A percentile compares a stretch with the other conserved stretches of the same genome.
Evolutionary conservation across 768 basidiomycete genomes (phyloP).

Genomic region (Tulasnella sp.): DNA sequence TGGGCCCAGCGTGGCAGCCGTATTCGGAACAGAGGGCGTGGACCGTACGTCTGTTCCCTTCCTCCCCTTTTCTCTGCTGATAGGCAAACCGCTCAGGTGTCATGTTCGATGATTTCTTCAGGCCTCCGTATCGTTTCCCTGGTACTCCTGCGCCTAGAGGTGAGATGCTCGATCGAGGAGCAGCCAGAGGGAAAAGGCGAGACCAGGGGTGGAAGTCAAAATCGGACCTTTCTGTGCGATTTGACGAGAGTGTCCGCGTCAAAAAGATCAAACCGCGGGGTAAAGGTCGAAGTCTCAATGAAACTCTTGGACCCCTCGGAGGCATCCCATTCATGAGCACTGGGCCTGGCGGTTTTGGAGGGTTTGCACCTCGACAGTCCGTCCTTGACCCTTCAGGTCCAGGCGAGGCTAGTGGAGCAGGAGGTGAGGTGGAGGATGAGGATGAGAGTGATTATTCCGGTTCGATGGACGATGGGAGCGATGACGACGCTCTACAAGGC

Average conservation of each 20-base stretch:
- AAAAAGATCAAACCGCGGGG: slow-evolving; percentile 67
- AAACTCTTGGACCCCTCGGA: slow-evolving; percentile 25
- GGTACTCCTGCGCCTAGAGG: not conserved
- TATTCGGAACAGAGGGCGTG: slow-evolving; percentile 3
- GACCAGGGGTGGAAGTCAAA: slow-evolving; percentile 3
- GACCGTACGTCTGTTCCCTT: not conserved
- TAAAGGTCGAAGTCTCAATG: slow-evolving; percentile 32
- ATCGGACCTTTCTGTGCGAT: slow-evolving; percentile 44
- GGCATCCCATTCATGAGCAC: slow-evolving; percentile 22
- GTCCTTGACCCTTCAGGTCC: slow-evolving; percentile 20
- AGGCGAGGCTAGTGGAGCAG: slow-evolving; percentile 23
- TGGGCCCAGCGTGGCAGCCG: not conserved
- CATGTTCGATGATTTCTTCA: slow-evolving; percentile 69
- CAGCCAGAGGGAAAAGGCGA: slow-evolving; percentile 14
- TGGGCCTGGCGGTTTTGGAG: slow-evolving; percentile 24
- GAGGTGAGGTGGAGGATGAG: slow-evolving; percentile 18
- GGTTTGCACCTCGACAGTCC: slow-evolving; percentile 16
- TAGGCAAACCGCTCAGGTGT: not conserved
- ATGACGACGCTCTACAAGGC: no score
- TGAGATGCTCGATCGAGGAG: slow-evolving; percentile 19
- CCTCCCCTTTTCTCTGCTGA: not conserved
- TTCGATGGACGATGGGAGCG: slow-evolving; percentile 22
- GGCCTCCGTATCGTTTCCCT: slow-evolving; percentile 34
- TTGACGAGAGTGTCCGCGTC: slow-evolving; percentile 68
- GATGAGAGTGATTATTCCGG: slow-evolving; percentile 22